These are phyloP conservation scores for Neoboletus brunneissimus DNA, from an alignment of 768 basidiomycete species.

Conservation along the genomic window DNA sequence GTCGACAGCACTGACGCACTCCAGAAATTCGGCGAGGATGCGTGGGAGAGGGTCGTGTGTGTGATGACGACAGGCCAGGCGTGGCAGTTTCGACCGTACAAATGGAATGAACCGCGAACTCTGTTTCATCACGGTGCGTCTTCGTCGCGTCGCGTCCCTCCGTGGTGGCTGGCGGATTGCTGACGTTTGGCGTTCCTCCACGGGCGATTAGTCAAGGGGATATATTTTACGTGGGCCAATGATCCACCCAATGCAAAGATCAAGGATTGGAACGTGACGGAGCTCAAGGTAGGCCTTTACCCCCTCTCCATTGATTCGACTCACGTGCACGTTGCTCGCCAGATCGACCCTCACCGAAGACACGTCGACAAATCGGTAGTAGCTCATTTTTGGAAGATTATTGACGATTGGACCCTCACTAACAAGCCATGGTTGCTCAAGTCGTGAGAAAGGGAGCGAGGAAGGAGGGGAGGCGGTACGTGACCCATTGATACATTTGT, in stretches of 20 bases:
- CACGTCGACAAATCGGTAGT: conserved; percentile 95
- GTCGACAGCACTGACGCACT: conserved; percentile 93
- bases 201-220: conserved; percentile 72
- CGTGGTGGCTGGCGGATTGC: neutral
- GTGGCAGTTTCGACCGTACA: conserved; percentile 97
- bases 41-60: conserved; percentile 96
- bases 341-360: conserved; percentile 89
- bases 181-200: neutral
- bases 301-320: neutral
- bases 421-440: conserved; percentile 79
- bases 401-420: conserved; percentile 79
- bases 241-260: conserved; percentile 87
- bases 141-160: neutral
- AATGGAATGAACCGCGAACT: conserved; percentile 91
- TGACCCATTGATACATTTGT: neutral
- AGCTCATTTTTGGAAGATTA: conserved; percentile 91
- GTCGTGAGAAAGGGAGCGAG: conserved; percentile 24
- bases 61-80: conserved; percentile 98
- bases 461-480: neutral
- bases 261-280: conserved; percentile 96
- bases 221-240: conserved; percentile 93
- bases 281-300: conserved; percentile 64
- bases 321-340: neutral
- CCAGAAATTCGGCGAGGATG: conserved; percentile 86
- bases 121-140: conserved; percentile 86